These are phyloP conservation scores for Claviceps sp. DNA, from an alignment of 2,329 filamentous ascomycete genomes.

Conservation along the genomic window DNA sequence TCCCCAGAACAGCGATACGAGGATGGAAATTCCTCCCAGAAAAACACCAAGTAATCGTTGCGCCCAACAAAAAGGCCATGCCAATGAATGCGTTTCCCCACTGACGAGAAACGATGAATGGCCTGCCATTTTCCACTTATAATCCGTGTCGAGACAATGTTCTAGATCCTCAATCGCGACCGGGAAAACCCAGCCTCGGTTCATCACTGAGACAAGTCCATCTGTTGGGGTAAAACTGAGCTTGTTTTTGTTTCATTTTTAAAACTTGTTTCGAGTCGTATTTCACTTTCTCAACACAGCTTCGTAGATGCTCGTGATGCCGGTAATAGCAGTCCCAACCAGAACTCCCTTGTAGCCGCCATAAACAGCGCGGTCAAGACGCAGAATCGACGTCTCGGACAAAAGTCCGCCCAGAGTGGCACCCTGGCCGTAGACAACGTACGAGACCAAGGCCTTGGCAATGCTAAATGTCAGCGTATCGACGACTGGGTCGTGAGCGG, in stretches of 20 bases:
- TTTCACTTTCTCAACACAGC: conserved; percentile 56
- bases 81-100: no score
- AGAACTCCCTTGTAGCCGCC: conserved; percentile 59
- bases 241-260: background rate
- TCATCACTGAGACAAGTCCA: no score
- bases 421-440: conserved; percentile 62
- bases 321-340: conserved; percentile 54
- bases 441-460: conserved; percentile 69
- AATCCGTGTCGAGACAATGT: no score
- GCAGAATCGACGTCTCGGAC: conserved; percentile 42
- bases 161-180: no score
- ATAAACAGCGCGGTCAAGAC: conserved; percentile 54
- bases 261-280: background rate
- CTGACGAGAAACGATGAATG: no score
- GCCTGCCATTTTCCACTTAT: no score
- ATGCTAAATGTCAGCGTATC: conserved; percentile 89
- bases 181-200: no score
- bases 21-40: no score
- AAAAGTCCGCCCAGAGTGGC: conserved; percentile 50
- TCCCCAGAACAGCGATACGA: no score
- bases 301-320: conserved; percentile 61
- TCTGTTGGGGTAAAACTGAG: background rate
- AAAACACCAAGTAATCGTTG: no score
- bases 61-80: no score
- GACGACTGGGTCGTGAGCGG: conserved; percentile 42